These are phyloP conservation scores for Cyclotella kingstonii DNA, from an alignment of 108 stramenopile genomes.

Conservation along the genomic window DNA sequence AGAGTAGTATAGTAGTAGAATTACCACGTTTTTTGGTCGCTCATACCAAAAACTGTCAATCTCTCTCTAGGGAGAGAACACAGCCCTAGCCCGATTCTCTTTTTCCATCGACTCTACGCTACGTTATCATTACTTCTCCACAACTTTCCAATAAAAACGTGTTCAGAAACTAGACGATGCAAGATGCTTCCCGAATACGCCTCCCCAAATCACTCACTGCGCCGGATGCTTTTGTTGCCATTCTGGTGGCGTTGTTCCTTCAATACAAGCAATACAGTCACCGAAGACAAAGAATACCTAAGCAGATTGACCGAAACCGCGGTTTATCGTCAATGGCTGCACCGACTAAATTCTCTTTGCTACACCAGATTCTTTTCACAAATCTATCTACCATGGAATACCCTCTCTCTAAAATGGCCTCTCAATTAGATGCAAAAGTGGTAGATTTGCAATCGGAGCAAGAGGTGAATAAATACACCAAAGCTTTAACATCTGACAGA, in stretches of 20 bases:
- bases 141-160: not conserved
- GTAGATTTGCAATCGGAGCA: slow-evolving; percentile 31
- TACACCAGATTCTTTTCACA: slow-evolving; percentile 32
- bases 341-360: slow-evolving; percentile 2
- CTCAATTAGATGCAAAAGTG: slow-evolving; percentile 30
- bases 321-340: not conserved
- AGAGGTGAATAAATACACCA: slow-evolving; percentile 18
- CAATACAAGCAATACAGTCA: slow-evolving; percentile 27
- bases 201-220: slow-evolving; percentile 32
- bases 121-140: no score
- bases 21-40: not conserved
- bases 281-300: not conserved
- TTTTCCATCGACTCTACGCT: no score
- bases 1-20: not conserved
- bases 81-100: no score
- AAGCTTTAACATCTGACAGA: not conserved
- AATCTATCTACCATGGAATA: slow-evolving; percentile 27
- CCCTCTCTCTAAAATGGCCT: slow-evolving; percentile 17
- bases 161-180: not conserved
- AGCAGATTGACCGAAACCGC: not conserved
- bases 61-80: no score
- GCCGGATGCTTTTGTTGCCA: slow-evolving; percentile 24
- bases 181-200: not conserved
- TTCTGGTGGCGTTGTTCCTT: slow-evolving; percentile 17
- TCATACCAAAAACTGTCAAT: not conserved